Conservation (phyloP, 768 basidiomycete genomes). For the Tulasnella sp. region DNA sequence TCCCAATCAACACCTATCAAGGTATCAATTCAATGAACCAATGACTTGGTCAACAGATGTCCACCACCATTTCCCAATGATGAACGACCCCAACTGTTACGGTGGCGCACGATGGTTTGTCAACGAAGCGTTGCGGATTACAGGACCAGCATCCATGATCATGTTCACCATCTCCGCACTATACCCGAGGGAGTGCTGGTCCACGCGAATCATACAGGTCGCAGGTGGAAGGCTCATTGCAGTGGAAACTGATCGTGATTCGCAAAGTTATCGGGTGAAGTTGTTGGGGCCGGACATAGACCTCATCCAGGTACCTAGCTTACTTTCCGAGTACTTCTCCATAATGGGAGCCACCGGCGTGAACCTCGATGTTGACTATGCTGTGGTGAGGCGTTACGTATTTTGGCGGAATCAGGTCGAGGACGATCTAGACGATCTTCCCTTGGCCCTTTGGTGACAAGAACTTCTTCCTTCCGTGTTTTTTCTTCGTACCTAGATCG, state of each 20-base stretch:
- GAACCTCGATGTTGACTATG: no score
- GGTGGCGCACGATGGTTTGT: constrained; percentile 1
- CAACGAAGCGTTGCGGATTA: background rate
- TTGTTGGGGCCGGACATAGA: no score
- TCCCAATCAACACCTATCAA: background rate
- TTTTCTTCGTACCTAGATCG: no score
- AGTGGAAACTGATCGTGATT: background rate
- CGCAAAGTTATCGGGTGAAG: background rate
- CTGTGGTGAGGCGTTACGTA: no score
- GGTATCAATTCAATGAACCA: background rate
- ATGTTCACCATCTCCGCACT: background rate
- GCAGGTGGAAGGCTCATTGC: background rate
- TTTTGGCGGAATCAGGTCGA: no score
- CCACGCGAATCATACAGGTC: background rate
- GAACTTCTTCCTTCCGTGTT: no score
- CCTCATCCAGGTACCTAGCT: no score
- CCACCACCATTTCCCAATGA: background rate
- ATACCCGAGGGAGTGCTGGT: background rate
- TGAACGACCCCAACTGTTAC: background rate
- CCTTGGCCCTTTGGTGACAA: no score
- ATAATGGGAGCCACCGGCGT: no score
- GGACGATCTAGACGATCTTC: no score
- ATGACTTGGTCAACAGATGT: background rate
- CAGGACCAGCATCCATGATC: background rate
- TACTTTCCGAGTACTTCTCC: no score